Base-by-base conservation (phyloP, 352 stramenopile genomes). In the Pythium brachiatum region DNA sequence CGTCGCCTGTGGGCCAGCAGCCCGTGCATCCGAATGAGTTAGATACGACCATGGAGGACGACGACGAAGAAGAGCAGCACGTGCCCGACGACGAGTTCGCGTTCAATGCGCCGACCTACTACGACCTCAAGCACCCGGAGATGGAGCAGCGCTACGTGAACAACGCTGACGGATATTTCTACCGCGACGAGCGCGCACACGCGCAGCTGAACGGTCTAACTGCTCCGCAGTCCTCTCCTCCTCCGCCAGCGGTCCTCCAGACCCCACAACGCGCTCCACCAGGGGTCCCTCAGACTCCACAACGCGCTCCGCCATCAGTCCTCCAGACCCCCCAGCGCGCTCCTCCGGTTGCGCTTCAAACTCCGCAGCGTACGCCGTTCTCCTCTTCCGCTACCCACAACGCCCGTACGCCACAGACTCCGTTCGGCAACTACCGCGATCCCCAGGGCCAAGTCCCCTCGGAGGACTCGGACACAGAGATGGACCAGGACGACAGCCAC, bases 91-190 rank as follows among this genome's bases (percentile, higher is more conserved):
- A 91, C 34, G 82, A 89, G 59, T 92, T 94, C 62, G 44, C 71
- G 34, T 94, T 94, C 59, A 77, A 94, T 56, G 86, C 86, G 32
- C 86, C 86, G 25, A 75, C 78, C 36, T 94, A 91, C 65, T 94
- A 92, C 75, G 86, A 94, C 62, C 72, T 94, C 20, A 81, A 81
- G 62, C 83, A 92, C 58, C 81, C 82, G 23, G 69, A 77, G 55
- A 69, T 84, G 25, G 86, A 94, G 70, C 74, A 60, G 41, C 76
- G 67, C 57, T 94, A 94, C 66, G 81, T 94, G 32, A 92, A 92
- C 73, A 92, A 94, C 54, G 83, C 86, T 11, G 86, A 94, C 58
- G 86, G 83, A 8, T 94, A 94, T 63, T 94, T 94, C 47, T 86
- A 62, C 55, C 31, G 27, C 43, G 18, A 41, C 20, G 48, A 68